Base-by-base conservation (phyloP, 371 early-diverging fungal species). In the Rhizopus stolonifer region DNA sequence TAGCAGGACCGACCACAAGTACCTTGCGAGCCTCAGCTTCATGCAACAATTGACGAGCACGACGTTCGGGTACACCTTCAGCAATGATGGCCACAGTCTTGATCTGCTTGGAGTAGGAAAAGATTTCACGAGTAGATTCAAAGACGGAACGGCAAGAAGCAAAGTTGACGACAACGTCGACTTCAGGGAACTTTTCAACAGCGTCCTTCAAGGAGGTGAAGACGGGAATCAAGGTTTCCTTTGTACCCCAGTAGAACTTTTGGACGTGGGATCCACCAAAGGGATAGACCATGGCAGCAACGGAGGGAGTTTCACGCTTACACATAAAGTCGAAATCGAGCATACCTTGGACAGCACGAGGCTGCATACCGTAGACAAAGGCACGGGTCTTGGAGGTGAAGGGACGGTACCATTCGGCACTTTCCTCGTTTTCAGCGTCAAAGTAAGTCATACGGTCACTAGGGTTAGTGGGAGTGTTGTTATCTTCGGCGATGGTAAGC, bases 171-270 rank as follows among this genome's bases (percentile, higher is more conserved):
- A 93, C 89, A 8, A 92, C 89, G 69, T 94, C 93, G 14, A 92
- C 96, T 36, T 96, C 96, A 26, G 95, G 92, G 86, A 86, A 92
- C 64, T 86, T 82, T 59, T 80, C 77, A 44, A 83, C 69, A 2
- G 97, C 98, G 61, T 93, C 95, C 56, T 85, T 82, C 50, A 95
- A 69, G 25, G 90, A 80, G 13, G 93, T 90, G 72, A 91, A 95
- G 24, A 98, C 98, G 14, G 94, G 93, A 33, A 98, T 66, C 52
- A 96, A 80, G 14, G 94, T 96, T 77, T 98, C 98, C 80, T 93
- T 89, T 43, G 95, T 94, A 49, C 98, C 98, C 98, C 98, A 98
- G 84, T 98, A 98, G 81, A 96, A 96, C 79, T 96, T 98, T 70
- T 96, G 95, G 46, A 96, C 92, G 70, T 96, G 95, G 65, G 91